Evolutionary conservation across 495 filamentous ascomycete species (phyloP), one percentile per base, ranked within the genome.

Genomic region (Xylaria telfairii): DNA sequence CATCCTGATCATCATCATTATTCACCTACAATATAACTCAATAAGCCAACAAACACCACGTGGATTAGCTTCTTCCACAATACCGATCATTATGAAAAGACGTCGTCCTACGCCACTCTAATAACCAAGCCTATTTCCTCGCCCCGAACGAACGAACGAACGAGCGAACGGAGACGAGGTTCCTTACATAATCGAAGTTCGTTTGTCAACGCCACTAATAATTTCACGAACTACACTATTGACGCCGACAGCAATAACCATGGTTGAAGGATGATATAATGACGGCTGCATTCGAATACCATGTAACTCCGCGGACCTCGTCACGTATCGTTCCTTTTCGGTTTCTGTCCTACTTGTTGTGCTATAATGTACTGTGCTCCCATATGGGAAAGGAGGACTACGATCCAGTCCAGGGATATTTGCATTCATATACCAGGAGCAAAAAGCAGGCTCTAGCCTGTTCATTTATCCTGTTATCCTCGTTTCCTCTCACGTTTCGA

Each of bases 161-260:
- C 46, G 28, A 65, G 41, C 39, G 60, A 46, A 28, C 24, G 3
- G 13, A 53, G 15, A 30, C 39, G 28, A 34, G 49, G 51, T 49
- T 57, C 60, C 60, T 57, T 59, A 30, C 47, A 56, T 64, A 41
- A 46, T 54, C 57, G 41, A 64, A 56, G 41, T 47, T 59, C 60
- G 26, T 39, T 34, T 39, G 63, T 65, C 68, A 44, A 51, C 61
- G 61, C 28, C 68, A 65, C 60, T 28, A 59, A 64, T 57, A 17
- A 44, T 54, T 32, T 46, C 24, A 56, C 19, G 15, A 24, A 34
- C 60, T 32, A 62, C 26, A 17, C 34, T 57, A 70, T 57, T 57
- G 60, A 53, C n/a, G 39, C 61, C 46, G 13, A 70, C 32, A 54
- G 19, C 1, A 63, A 42, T 34, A 32, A 62, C 6, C 32, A 49